Conservation (phyloP, 2,329 filamentous ascomycete species). For the Diaporthe helianthi region DNA sequence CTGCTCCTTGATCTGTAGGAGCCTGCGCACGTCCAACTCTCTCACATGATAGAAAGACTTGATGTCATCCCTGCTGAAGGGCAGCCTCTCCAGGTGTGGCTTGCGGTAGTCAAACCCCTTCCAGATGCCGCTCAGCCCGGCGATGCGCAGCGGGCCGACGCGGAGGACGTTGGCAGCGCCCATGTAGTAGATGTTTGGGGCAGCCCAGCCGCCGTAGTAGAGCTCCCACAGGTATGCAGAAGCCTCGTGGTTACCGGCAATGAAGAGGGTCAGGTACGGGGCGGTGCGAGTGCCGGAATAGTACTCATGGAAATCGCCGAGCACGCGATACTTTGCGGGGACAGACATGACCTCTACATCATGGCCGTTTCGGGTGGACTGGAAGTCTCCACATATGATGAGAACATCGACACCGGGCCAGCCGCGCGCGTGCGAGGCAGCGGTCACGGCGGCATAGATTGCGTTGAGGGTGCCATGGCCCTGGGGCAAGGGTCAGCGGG, state of each 20-base stretch:
- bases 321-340: constrained; percentile 82
- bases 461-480: constrained; percentile 91
- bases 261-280: constrained; percentile 90
- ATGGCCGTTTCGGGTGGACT: constrained; percentile 80
- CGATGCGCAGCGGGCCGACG: constrained; percentile 84
- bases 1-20: constrained; percentile 83
- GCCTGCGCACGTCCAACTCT: constrained; percentile 88
- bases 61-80: constrained; percentile 79
- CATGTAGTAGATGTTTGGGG: constrained; percentile 96
- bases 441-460: constrained; percentile 82
- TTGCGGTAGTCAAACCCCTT: constrained; percentile 88
- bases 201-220: constrained; percentile 96
- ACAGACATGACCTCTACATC: constrained; percentile 91
- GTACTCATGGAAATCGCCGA: constrained; percentile 94
- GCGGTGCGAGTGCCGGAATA: constrained; percentile 81
- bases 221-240: constrained; percentile 90
- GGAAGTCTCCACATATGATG: constrained; percentile 96
- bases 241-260: constrained; percentile 95
- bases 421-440: constrained; percentile 71
- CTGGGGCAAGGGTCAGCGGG: constrained; percentile 50
- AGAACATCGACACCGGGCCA: constrained; percentile 88
- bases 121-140: constrained; percentile 93
- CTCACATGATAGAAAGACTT: constrained; percentile 88
- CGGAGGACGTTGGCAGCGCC: constrained; percentile 90
- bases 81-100: constrained; percentile 83